Evolutionary conservation across 805 yeast species (phyloP).

Genomic region (Cyberlindnera suaveolens): DNA sequence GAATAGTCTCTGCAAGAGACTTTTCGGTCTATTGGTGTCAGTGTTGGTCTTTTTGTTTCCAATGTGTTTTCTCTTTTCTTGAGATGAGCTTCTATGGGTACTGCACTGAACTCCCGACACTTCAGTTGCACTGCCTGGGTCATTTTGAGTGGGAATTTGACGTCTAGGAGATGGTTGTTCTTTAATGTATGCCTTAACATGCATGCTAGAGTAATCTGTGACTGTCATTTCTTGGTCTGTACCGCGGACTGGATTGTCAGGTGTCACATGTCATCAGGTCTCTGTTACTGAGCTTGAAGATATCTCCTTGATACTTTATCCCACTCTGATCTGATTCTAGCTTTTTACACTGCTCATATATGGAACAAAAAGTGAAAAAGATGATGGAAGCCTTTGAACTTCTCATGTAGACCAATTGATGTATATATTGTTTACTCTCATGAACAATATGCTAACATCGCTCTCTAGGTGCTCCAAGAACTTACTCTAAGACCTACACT

Average conservation of each 20-base stretch:
- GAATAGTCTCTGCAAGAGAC: constrained; percentile 5
- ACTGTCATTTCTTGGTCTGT: no score
- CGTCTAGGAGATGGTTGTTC: not conserved
- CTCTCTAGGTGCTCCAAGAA: constrained; percentile 89
- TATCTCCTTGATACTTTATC: not conserved
- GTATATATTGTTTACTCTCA: not conserved
- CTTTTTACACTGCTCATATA: constrained; percentile 1
- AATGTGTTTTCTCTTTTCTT: constrained; percentile 2
- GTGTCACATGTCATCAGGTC: no score
- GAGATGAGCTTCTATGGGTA: constrained; percentile 4
- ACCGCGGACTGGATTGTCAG: no score
- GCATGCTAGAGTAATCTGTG: not conserved
- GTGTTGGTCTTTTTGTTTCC: constrained; percentile 2
- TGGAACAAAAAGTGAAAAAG: constrained; percentile 6
- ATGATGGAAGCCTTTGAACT: not conserved
- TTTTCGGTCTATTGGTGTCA: constrained; percentile 3
- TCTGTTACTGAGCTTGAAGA: not conserved
- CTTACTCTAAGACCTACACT: constrained; percentile 98
- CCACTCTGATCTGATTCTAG: constrained; percentile 2
- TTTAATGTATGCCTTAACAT: not conserved
- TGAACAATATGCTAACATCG: constrained; percentile 14
- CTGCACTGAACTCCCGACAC: constrained; percentile 84
- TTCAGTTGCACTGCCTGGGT: constrained; percentile 40
- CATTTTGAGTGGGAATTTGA: constrained; percentile 1
- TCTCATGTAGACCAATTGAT: constrained; percentile 8